Evolutionary conservation across 495 filamentous ascomycete genomes (phyloP).

Genomic region (Cercophora scortea): DNA sequence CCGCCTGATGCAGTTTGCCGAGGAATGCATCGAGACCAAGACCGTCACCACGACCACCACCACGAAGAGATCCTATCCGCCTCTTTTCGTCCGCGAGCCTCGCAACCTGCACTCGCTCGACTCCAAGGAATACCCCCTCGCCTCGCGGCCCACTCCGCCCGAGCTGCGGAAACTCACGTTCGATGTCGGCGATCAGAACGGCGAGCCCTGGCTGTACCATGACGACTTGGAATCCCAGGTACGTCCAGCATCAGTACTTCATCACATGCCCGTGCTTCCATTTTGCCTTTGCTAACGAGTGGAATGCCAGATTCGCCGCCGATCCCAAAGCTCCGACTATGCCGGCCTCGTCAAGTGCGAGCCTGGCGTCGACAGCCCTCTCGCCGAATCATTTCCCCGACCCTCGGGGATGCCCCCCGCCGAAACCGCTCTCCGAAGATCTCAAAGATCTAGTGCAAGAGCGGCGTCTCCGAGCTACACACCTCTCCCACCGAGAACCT

Average conservation of each 20-base stretch:
- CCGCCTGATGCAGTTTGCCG: conserved; percentile 38
- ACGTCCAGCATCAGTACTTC: background rate
- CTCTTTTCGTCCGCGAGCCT: conserved; percentile 68
- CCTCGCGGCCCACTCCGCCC: conserved; percentile 67
- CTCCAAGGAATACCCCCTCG: conserved; percentile 83
- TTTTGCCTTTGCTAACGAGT: conserved; percentile 6
- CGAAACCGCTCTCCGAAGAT: conserved; percentile 15
- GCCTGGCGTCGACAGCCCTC: conserved; percentile 23
- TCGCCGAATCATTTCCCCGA: conserved; percentile 14
- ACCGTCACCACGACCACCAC: conserved; percentile 90
- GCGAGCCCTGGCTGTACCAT: conserved; percentile 54
- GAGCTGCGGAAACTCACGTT: conserved; percentile 67
- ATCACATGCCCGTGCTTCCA: background rate
- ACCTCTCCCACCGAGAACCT: conserved; percentile 16
- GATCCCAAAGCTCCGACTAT: conserved; percentile 26
- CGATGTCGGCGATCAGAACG: conserved; percentile 47
- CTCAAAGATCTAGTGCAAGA: conserved; percentile 16
- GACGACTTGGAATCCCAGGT: conserved; percentile 40
- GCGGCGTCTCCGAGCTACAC: conserved; percentile 29
- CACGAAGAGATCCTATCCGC: conserved; percentile 83
- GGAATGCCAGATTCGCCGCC: conserved; percentile 19
- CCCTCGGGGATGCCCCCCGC: conserved; percentile 8
- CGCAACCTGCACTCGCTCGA: conserved; percentile 68
- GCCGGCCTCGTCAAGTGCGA: conserved; percentile 24
- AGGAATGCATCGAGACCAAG: conserved; percentile 54